Base-by-base conservation (phyloP, 2,329 filamentous ascomycete species). In the Aschersonia sp. region DNA sequence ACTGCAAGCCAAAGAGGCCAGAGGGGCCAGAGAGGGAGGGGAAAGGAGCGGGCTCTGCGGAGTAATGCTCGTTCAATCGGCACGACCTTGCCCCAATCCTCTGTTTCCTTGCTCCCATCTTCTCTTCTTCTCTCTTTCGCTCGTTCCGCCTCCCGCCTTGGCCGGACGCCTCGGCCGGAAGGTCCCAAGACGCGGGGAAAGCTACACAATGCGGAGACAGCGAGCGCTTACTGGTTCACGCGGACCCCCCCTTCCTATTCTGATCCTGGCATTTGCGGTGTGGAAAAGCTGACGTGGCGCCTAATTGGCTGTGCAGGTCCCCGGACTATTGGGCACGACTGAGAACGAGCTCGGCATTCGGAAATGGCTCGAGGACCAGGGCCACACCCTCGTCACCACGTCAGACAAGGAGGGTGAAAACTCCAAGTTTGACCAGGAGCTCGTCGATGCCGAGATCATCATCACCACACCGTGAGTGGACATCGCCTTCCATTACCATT, bases 321-420 rank as follows among this genome's bases (percentile, higher is more conserved):
- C 89, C 54, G 79, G 78, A 61, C 78, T 98, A 59, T 81, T 96
- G 61, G 92, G 92, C 62, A 95, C 92, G 54, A 96, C 89, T 45
- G 88, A 98, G 78, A 97, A 97, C 69, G 92, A 98, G 78, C 87
- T 98, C 53, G 92, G 92, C 59, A 75, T 98, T 65, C 82, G 92
- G 64, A 89, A 94, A 72, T 98, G 92, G 91, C 83, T 98, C 58
- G 92, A 97, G 76, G 86, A 91, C 53, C 84, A 94, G 68, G 92
- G 92, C 61, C 92, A 98, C 80, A 94, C 87, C 54, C 80, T 98
- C 52, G 79, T 98, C 58, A 98, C 92, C 60, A 98, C 92, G 55
- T 95, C 89, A 44, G 88, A 96, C 77, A 98, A 98, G 77, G 92
- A 98, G 59, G 85, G 88, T 56, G 85, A 88, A 72, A 78, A 84